A percentile compares a stretch with the other conserved stretches of the same genome.
phyloP scores from a whole-genome alignment of 371 early-diverging fungal species.

The Circinella minor region DNA sequence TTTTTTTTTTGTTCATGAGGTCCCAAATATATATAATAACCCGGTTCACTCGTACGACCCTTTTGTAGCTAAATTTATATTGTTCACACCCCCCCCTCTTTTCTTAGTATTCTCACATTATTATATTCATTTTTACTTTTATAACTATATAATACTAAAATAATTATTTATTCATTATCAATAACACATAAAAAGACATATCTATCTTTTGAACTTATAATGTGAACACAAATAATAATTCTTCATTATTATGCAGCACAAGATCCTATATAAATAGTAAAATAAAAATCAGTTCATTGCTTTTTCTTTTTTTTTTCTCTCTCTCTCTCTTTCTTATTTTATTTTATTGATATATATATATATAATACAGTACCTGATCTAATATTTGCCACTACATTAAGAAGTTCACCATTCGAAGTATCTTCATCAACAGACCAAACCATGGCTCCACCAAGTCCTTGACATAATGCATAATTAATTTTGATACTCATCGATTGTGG shows the following conservation, averaged over 20 bases:
- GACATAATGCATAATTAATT: slow-evolving; percentile 43
- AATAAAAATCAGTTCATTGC: too few species aligned
- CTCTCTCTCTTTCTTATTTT: background rate
- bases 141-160: too few species aligned
- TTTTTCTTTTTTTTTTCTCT: background rate
- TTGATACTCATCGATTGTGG: slow-evolving; percentile 54
- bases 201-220: too few species aligned
- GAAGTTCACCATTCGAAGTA: slow-evolving; percentile 26
- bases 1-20: background rate
- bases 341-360: background rate
- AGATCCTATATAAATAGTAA: background rate
- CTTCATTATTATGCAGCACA: background rate
- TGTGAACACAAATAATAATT: background rate
- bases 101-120: too few species aligned
- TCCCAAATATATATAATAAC: background rate
- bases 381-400: slow-evolving; percentile 26
- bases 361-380: slow-evolving; percentile 13
- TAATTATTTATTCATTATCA: too few species aligned
- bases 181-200: background rate
- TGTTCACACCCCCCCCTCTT: too few species aligned
- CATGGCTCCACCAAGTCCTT: slow-evolving; percentile 57
- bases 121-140: too few species aligned
- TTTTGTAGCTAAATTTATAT: background rate
- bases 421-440: slow-evolving; percentile 54
- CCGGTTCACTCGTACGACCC: slow-evolving; percentile 1